These are phyloP conservation scores for Daldinia sp. DNA, from an alignment of 2,329 filamentous ascomycete genomes.

Conservation along the genomic window DNA sequence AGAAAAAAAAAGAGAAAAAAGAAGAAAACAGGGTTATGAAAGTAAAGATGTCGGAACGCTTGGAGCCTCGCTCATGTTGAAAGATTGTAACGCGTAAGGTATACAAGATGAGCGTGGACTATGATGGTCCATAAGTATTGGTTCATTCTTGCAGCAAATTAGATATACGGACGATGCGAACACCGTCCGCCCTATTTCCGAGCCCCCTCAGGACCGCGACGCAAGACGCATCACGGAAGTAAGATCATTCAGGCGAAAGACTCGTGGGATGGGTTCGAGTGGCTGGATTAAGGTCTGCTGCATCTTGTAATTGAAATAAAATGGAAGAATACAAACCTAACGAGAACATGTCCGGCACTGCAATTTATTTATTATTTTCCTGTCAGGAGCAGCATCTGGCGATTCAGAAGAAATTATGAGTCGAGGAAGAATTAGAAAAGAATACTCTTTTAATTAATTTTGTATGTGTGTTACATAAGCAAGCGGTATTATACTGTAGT, in stretches of 20 bases:
- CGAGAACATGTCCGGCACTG: not conserved
- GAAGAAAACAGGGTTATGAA: no score
- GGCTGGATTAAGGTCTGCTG: constrained; percentile 43
- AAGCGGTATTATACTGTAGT: no score
- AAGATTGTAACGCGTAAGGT: constrained; percentile 31
- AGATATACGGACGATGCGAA: constrained; percentile 32
- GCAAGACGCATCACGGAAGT: constrained; percentile 47
- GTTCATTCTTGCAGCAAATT: constrained; percentile 53
- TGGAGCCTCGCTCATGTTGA: constrained; percentile 62
- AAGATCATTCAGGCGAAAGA: constrained; percentile 46
- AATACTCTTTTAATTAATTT: no score
- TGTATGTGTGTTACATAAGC: no score
- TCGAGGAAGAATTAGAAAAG: no score
- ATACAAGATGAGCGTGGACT: constrained; percentile 59
- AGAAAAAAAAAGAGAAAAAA: no score
- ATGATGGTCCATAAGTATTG: constrained; percentile 58
- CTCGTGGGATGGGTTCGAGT: constrained; percentile 45
- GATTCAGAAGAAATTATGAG: no score
- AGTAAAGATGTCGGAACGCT: constrained; percentile 56
- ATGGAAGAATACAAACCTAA: constrained; percentile 22
- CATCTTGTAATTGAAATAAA: constrained; percentile 6
- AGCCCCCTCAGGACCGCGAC: constrained; percentile 46
- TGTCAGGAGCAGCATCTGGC: no score
- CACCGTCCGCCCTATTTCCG: constrained; percentile 39
- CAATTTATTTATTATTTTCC: not conserved